Conservation (phyloP, 2,329 filamentous ascomycete species). For the Parafenestella ontariensis region DNA sequence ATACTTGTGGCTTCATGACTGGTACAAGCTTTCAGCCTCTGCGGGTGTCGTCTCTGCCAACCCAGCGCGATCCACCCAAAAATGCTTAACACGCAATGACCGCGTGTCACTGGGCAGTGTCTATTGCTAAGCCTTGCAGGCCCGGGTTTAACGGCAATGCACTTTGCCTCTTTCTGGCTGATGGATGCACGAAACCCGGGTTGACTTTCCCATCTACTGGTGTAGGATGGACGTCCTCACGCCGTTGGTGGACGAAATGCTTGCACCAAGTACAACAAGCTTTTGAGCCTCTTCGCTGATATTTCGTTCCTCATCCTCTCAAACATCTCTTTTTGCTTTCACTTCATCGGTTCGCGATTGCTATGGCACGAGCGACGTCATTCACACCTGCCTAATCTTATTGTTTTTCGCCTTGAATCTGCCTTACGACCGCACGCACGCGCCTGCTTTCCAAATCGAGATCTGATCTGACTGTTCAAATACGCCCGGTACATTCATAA, state of each 20-base stretch:
- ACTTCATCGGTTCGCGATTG: background rate
- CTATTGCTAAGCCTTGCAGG: slow-evolving; percentile 2
- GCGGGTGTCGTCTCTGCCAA: background rate
- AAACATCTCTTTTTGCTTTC: background rate
- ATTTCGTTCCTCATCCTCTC: background rate
- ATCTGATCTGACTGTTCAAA: no score
- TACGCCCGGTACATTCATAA: no score
- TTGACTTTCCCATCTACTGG: background rate
- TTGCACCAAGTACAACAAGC: background rate
- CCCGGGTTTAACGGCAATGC: background rate
- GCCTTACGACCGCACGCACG: background rate
- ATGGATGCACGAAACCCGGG: background rate
- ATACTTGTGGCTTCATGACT: no score
- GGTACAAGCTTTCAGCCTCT: no score
- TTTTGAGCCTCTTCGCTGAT: background rate
- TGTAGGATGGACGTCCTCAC: background rate
- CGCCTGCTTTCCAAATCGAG: background rate
- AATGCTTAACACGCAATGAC: slow-evolving; percentile 25
- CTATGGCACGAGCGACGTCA: background rate
- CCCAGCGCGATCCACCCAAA: no score
- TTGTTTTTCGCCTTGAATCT: background rate
- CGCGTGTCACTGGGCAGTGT: slow-evolving; percentile 22
- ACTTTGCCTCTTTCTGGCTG: background rate
- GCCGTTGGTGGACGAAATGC: background rate
- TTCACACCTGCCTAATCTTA: background rate